Evolutionary conservation across 164 flowering plant species (phyloP), one percentile per base, ranked within the genome.

Genomic region (Buxus sempervirens): DNA sequence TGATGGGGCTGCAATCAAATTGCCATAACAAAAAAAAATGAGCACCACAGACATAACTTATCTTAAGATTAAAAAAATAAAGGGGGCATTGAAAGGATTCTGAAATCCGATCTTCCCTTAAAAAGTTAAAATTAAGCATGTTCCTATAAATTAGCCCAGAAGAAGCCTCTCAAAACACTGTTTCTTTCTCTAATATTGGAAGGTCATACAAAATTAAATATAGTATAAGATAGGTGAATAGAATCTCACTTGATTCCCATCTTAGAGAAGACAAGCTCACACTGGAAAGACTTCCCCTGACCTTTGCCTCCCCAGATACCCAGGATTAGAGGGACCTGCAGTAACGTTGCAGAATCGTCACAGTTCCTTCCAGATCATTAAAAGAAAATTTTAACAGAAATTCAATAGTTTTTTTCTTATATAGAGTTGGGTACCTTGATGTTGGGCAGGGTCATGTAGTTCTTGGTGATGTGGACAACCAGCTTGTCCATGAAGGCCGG

Each of bases 261-360:
- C 75, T 81, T 81, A 69, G 81, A 76, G 54, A 81, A 76, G 70
- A 85, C 87, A 60, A 85, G 89, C 74, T 85, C 89, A 75, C 86
- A 83, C 61, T 85, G 89, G 86, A 85, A 85, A 20, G 89, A 82
- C 70, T 83, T 86, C 6, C 89, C 87, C 58, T 86, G 89, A 68
- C 87, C 87, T 73, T 83, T 86, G 62, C 87, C 89, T 81, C 87
- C 87, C 86, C 90, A 85, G 21, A 85, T 42, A 75, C 80, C 89
- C 70, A 83, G 65, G 59, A 85, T 83, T 25, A 83, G 84, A 73
- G 85, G 89, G 65, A 85, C 83, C 89, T 85, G 77, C 45, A 60
- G 49, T 2, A 0, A 70, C 69, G 14, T 45, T 56, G 5, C 22
- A 5, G 25, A 32, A 32, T 32, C 38, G 7, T 32, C 38, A 32